Evolutionary conservation across 2,329 filamentous ascomycete genomes (phyloP), one percentile per base, ranked within the genome.

Genomic region (Botrytis pseudocinerea): DNA sequence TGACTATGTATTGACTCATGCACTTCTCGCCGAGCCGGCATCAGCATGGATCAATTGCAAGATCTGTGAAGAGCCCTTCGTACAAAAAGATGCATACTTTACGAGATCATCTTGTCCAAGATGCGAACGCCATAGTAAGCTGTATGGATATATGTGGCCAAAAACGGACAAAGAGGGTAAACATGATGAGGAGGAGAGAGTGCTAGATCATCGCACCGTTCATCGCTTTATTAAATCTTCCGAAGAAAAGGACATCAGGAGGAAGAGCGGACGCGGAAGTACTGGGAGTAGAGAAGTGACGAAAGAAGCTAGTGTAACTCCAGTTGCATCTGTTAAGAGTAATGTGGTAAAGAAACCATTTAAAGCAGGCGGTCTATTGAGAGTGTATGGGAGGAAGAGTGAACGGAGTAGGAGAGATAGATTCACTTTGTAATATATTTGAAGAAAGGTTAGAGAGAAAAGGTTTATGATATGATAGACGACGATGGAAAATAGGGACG

Each of bases 141-240:
- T 99, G 0, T 99, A 98, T 81, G 97, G 97, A 0, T 98, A 93
- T 80, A 87, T 92, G 73, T 99, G 96, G 96, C 96, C 96, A 9
- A 98, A 99, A 85, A 98, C 96, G 0, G 92, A 97, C 74, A 92
- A 87, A 75, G 90, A 92, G 40, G 93, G 93, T 0, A 89, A 89
- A 25, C 82, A 88, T 32, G 96, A 98, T 80, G 90, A 88, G 73
- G 90, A 92, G 77, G 87, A 91, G 80, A 83, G 90, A 16, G 76
- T 82, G 0, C 86, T 96, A 74, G 95, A 98, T 80, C 95, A 98
- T 80, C 87, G 95, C n/a, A 91, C 87, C 0, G 88, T 98, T 5
- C 93, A 98, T 82, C 91, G 95, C 0, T 98, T 97, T 79, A 83
- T 98, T 9, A 87, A 90, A 38, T 85, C 89, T 0, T 87, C 91